A percentile compares a stretch with the other conserved stretches of the same genome.
These are phyloP conservation scores for Aureobasidium melanogenum DNA, from an alignment of 2,329 filamentous ascomycete genomes.

Conservation along the genomic window DNA sequence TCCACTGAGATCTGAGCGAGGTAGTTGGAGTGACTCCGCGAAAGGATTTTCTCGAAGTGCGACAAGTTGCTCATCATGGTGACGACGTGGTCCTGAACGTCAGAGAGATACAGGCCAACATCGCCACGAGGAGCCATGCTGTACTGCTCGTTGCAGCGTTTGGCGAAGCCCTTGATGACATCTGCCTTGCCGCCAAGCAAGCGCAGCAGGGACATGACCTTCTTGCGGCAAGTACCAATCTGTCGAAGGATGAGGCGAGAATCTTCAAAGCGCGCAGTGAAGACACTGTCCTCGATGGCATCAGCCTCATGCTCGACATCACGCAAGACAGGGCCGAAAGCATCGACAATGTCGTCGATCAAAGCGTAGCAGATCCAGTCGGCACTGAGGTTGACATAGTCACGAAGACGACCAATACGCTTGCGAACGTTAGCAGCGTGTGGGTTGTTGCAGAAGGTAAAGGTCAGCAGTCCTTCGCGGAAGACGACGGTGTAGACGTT, in stretches of 20 bases:
- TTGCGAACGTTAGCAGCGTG: conserved; percentile 85
- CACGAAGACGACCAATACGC: conserved; percentile 84
- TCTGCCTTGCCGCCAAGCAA: conserved; percentile 96
- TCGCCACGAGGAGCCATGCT: conserved; percentile 91
- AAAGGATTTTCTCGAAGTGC: conserved; percentile 97
- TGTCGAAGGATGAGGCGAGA: conserved; percentile 78
- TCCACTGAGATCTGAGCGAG: conserved; percentile 89
- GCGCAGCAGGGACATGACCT: conserved; percentile 86
- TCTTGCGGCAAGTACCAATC: conserved; percentile 87
- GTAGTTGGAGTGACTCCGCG: conserved; percentile 89
- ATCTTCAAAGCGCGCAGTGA: conserved; percentile 82
- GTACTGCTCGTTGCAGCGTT: conserved; percentile 97
- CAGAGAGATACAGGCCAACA: conserved; percentile 89
- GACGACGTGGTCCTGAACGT: conserved; percentile 98
- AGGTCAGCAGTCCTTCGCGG: conserved; percentile 87
- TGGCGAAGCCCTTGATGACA: conserved; percentile 93
- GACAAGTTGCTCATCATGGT: conserved; percentile 97
- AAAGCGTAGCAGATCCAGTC: conserved; percentile 99
- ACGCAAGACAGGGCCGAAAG: conserved; percentile 80
- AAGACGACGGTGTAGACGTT: conserved; percentile 97
- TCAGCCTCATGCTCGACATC: conserved; percentile 85
- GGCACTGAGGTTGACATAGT: conserved; percentile 87
- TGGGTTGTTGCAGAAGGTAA: conserved; percentile 80
- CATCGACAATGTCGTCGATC: conserved; percentile 97
- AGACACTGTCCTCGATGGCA: conserved; percentile 89